Base-by-base conservation (phyloP, 805 yeast genomes). In the Candida tallmaniae region DNA sequence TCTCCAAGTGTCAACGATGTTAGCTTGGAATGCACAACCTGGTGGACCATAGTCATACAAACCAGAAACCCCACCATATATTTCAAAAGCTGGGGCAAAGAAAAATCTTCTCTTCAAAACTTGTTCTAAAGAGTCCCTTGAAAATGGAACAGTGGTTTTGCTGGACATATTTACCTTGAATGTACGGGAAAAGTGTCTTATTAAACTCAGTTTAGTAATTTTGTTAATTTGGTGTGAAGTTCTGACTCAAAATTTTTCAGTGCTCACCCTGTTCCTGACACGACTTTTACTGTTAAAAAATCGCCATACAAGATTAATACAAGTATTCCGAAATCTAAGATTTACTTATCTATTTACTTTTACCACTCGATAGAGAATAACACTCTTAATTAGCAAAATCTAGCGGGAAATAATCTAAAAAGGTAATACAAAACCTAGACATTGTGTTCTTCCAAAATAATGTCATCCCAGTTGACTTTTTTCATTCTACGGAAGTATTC, bases 21-120 rank as follows among this genome's bases (percentile, higher is more conserved):
- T 90, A 52, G 97, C 95, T 71, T 90, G 97, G 65, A 93, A 77
- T 9, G 97, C 94, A 70, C 97, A 90, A 44, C 98, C 98, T 60
- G 98, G 97, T 44, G 99, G 99, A 68, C 99, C 99, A 58, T 89
- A 93, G 62, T 93, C 99, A 62, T 86, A 93, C 39, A 93, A 73
- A 47, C 99, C 99, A 31, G 96, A 85, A 29, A 93, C 97, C 62
- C 98, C 98, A 49, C 98, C 98, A 61, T 93, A 93, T 45, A 90
- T 78, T 59, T 93, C 98, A 54, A 93, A 93, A 23, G 97, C 81
- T 46, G 99, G 99, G 12, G 97, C 96, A 60, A 77, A 94, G 67
- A 93, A 93, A 71, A 93, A 93, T 59, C 99, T 79, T 62, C 97
- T 82, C 64, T 90, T 93, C 52, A 93, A 70, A 39, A 89, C 86